These are phyloP conservation scores for Sonneratia alba DNA, from an alignment of 345 rosid species.

Conservation along the genomic window DNA sequence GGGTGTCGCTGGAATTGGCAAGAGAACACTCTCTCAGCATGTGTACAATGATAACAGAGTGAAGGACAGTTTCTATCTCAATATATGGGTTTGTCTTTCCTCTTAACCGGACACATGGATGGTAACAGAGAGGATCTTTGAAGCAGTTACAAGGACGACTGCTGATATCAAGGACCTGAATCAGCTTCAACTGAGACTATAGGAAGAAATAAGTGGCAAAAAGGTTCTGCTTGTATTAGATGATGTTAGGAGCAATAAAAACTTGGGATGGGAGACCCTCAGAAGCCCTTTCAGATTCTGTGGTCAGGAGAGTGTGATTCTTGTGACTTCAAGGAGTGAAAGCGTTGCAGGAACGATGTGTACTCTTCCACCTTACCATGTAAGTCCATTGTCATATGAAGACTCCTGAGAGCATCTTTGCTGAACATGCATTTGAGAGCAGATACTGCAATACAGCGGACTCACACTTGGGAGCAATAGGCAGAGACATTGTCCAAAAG, in stretches of 20 bases:
- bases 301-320: slow-evolving; percentile 14
- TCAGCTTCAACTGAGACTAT: slow-evolving; percentile 18
- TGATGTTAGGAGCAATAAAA: slow-evolving; percentile 15
- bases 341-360: slow-evolving; percentile 17
- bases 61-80: slow-evolving; percentile 10
- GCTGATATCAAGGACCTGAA: slow-evolving; percentile 11
- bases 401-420: slow-evolving; percentile 17
- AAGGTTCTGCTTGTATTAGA: slow-evolving; percentile 24
- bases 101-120: slow-evolving; percentile 4
- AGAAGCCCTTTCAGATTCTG: slow-evolving; percentile 13
- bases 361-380: slow-evolving; percentile 9
- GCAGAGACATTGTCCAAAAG: slow-evolving; percentile 25
- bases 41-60: slow-evolving; percentile 10
- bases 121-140: slow-evolving; percentile 16
- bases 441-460: neutral
- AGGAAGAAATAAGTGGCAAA: slow-evolving; percentile 8
- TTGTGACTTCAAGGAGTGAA: slow-evolving; percentile 17
- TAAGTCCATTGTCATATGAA: slow-evolving; percentile 12
- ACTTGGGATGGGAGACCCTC: slow-evolving; percentile 18
- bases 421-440: slow-evolving; percentile 13
- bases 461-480: slow-evolving; percentile 16
- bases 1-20: slow-evolving; percentile 9
- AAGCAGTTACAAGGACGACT: slow-evolving; percentile 4
- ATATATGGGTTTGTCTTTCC: slow-evolving; percentile 19
- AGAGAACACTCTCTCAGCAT: slow-evolving; percentile 11